phyloP scores from a whole-genome alignment of 192 early-diverging fungal species.

The Thamnidium elegans region DNA sequence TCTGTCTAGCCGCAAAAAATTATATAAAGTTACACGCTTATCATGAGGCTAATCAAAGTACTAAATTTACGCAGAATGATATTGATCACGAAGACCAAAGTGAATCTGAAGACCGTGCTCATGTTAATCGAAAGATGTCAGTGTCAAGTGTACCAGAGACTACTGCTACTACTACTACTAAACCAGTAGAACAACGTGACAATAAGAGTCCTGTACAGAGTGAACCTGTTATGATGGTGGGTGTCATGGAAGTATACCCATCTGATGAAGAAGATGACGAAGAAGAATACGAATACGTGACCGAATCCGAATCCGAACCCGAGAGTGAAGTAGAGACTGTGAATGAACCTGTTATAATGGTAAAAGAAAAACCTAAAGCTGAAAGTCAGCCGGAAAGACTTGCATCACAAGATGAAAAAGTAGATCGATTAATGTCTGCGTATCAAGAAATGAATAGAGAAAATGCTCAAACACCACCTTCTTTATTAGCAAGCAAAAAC shows the following conservation, averaged over 20 bases:
- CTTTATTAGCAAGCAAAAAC: too few species aligned
- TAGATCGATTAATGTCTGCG: too few species aligned
- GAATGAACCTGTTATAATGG: too few species aligned
- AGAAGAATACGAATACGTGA: conserved; percentile 3
- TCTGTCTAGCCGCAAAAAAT: not conserved
- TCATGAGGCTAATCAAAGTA: not conserved
- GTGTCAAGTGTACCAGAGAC: not conserved
- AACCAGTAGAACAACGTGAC: not conserved
- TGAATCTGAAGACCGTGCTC: not conserved
- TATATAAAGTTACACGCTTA: conserved; percentile 11
- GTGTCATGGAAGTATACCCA: conserved; percentile 12
- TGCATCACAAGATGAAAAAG: too few species aligned
- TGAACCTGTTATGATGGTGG: not conserved
- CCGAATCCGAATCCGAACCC: not conserved
- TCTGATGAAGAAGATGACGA: conserved; percentile 8
- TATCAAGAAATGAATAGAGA: too few species aligned
- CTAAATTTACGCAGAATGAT: not conserved
- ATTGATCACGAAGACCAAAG: not conserved
- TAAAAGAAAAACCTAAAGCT: too few species aligned
- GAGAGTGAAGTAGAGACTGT: not conserved
- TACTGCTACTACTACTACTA: too few species aligned
- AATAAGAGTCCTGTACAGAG: too few species aligned
- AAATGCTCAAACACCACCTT: too few species aligned
- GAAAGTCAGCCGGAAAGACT: too few species aligned
- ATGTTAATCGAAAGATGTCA: not conserved